Conservation (phyloP, 108 stramenopile genomes). For the Epipyxis sp. region DNA sequence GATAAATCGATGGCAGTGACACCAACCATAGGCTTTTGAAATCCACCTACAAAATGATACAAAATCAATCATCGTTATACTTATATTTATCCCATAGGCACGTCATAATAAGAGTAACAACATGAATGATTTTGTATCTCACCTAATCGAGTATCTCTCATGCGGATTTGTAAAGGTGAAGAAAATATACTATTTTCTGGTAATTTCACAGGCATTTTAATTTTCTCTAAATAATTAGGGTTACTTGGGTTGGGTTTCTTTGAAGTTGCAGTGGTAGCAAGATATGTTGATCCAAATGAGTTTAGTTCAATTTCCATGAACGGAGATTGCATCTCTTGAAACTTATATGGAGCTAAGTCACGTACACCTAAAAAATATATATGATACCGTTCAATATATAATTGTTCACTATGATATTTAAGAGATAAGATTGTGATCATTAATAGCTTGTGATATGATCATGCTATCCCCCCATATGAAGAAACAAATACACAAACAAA, state of each 20-base stretch:
- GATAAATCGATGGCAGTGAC: slow-evolving; percentile 45
- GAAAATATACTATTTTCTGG: slow-evolving; percentile 50
- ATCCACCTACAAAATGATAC: too few species aligned
- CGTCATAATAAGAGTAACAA: too few species aligned
- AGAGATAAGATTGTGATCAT: too few species aligned
- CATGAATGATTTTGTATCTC: too few species aligned
- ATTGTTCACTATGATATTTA: too few species aligned
- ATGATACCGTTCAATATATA: too few species aligned
- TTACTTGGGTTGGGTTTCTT: slow-evolving; percentile 46
- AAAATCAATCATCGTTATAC: too few species aligned
- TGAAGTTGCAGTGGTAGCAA: not conserved
- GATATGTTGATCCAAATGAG: not conserved
- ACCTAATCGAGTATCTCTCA: slow-evolving; percentile 48
- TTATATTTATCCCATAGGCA: too few species aligned
- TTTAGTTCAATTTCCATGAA: slow-evolving; percentile 28
- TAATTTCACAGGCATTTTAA: slow-evolving; percentile 40
- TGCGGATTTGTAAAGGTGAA: slow-evolving; percentile 45
- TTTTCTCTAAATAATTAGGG: slow-evolving; percentile 58
- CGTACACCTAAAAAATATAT: too few species aligned
- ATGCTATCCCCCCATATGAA: too few species aligned
- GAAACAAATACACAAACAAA: too few species aligned
- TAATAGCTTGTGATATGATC: too few species aligned
- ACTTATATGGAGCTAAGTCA: slow-evolving; percentile 21
- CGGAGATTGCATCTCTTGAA: slow-evolving; percentile 23
- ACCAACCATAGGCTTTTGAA: slow-evolving; percentile 47